Evolutionary conservation across 352 stramenopile genomes (phyloP), one percentile per base, ranked within the genome.

Genomic region (Phytophthora foliorum): DNA sequence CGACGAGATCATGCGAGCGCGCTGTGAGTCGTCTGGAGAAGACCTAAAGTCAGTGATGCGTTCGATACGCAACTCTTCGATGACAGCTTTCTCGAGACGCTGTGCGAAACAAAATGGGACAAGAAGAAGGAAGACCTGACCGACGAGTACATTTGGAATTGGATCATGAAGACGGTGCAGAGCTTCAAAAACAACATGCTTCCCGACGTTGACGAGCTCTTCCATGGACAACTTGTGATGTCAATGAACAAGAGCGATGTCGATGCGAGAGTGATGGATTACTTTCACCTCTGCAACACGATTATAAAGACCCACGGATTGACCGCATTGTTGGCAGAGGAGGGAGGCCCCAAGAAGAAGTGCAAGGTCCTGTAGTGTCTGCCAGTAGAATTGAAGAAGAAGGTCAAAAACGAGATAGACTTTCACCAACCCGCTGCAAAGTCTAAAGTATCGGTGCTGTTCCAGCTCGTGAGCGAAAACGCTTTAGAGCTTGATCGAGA

Each of bases 1-100:
- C 52, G 51, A 68, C 52, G 17, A 68, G 45, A 63, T 63, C 61
- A 69, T 62, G 52, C 27, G 38, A 34, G 62, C 53, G 62, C 53
- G 62, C 53, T 59, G 53, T 36, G 53, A 44, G 10, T 42, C 53
- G 16, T 63, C 61, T 24, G 61, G 44, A 19, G 52, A 61, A 34
- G 61, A 63, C 21, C 7, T 49, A 69, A 63, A 19, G 38, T n/a
- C 52, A 0, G 52, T 52, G 17, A 69, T 63, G 61, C 21, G 61
- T 14, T 63, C 52, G 4, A 46, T 69, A 21, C 19, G 44, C 1
- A 63, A 65, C 46, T 69, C 53, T 65, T 70, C 14, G 45, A 59
- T 17, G 50, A 56, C n/a, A 66, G 57, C n/a, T 66, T 64, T 17
- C 46, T 64, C 17, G 59, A 60, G 16, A 67, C 46, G 8, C 10